These are phyloP conservation scores for Plenodomus tracheiphilus DNA, from an alignment of 2,329 filamentous ascomycete genomes.

Conservation along the genomic window DNA sequence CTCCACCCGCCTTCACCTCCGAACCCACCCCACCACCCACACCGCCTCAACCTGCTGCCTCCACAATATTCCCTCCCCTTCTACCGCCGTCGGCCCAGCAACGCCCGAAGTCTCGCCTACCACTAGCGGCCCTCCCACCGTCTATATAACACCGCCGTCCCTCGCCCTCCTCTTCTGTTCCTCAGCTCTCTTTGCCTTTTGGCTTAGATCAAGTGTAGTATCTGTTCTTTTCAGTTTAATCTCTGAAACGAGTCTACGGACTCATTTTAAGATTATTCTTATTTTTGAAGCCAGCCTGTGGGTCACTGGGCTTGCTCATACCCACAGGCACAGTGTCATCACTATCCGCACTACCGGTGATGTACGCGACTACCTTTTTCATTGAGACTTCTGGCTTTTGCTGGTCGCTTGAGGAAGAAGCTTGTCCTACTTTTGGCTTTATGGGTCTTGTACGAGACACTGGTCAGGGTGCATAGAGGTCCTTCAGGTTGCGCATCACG, in stretches of 20 bases:
- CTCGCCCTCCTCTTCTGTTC: constrained; percentile 3
- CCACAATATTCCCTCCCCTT: background rate
- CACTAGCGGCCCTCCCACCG: background rate
- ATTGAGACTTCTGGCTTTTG: background rate
- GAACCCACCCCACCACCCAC: background rate
- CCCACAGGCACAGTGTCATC: constrained; percentile 1
- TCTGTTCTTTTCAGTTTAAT: constrained; percentile 95
- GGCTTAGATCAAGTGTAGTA: constrained; percentile 54
- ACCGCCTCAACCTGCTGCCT: background rate
- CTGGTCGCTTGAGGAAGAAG: constrained; percentile 31
- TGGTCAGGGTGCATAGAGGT: no score
- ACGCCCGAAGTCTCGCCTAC: background rate
- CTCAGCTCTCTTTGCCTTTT: constrained; percentile 19
- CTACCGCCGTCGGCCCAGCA: background rate
- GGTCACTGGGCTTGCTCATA: constrained; percentile 1
- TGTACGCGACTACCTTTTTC: constrained; percentile 2
- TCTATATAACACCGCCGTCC: constrained; percentile 4
- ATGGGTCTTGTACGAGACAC: no score
- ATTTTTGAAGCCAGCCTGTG: background rate
- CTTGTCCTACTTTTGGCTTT: no score
- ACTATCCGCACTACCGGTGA: constrained; percentile 1
- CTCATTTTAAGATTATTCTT: constrained; percentile 10
- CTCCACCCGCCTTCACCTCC: background rate
- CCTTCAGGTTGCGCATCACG: no score
- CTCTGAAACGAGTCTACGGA: background rate